These are phyloP conservation scores for Stagonosporopsis chrysanthemi DNA, from an alignment of 2,329 filamentous ascomycete species.

Conservation along the genomic window DNA sequence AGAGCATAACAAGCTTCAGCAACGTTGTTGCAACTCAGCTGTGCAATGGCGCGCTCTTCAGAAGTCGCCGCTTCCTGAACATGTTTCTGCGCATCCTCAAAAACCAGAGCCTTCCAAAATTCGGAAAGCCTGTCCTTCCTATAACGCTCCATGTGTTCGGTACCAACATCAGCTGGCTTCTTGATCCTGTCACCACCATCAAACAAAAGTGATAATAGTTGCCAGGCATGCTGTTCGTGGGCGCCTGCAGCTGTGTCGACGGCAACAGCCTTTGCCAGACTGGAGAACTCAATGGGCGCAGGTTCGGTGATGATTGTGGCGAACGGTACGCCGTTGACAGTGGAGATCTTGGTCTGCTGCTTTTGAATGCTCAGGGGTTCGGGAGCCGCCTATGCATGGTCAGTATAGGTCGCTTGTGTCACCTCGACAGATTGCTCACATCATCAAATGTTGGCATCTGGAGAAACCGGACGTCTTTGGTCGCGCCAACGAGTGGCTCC, in stretches of 20 bases:
- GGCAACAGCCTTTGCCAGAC: conserved; percentile 56
- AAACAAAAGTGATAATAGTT: conserved; percentile 85
- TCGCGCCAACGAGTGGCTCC: conserved; percentile 67
- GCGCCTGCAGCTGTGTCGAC: conserved; percentile 47
- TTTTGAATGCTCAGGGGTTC: conserved; percentile 65
- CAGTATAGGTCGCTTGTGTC: conserved; percentile 22
- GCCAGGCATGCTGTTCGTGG: conserved; percentile 82
- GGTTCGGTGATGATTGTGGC: conserved; percentile 59
- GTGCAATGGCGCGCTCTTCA: conserved; percentile 85
- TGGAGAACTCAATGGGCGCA: conserved; percentile 60
- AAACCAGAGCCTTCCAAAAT: conserved; percentile 65
- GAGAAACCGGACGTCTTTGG: conserved; percentile 70
- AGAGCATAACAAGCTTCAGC: conserved; percentile 84
- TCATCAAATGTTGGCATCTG: conserved; percentile 62
- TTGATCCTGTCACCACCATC: conserved; percentile 60
- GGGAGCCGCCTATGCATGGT: conserved; percentile 59
- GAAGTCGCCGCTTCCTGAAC: conserved; percentile 66
- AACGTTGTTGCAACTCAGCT: conserved; percentile 79
- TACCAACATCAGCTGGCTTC: conserved; percentile 49
- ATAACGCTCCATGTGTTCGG: conserved; percentile 51
- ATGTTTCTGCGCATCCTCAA: conserved; percentile 49
- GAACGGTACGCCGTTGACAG: conserved; percentile 64
- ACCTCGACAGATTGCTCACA: conserved; percentile 38
- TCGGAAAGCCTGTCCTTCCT: conserved; percentile 70
- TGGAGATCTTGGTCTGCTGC: conserved; percentile 56